These are phyloP conservation scores for Penicillium argentinense DNA, from an alignment of 495 filamentous ascomycete species.

Conservation along the genomic window DNA sequence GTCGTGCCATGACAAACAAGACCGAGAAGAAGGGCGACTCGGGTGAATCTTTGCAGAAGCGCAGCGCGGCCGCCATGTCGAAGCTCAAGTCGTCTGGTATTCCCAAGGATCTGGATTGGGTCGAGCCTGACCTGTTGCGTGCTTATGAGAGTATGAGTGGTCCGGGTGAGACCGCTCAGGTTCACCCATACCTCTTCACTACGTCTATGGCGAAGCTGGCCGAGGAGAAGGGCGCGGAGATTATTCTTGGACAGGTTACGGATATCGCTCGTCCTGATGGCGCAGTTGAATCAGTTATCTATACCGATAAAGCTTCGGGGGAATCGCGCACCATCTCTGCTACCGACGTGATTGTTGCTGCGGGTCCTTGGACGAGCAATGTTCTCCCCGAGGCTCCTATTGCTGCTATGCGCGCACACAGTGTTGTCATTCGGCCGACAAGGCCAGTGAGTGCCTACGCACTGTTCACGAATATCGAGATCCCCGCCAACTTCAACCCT, in stretches of 20 bases:
- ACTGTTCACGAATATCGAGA: constrained; percentile 84
- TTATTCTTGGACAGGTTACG: constrained; percentile 66
- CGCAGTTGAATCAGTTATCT: constrained; percentile 68
- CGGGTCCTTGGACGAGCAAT: constrained; percentile 84
- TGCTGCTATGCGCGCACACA: constrained; percentile 80
- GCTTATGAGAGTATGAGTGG: constrained; percentile 83
- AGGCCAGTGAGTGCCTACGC: constrained; percentile 81
- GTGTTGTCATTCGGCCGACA: constrained; percentile 75
- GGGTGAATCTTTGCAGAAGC: constrained; percentile 69
- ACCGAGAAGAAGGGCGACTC: constrained; percentile 27
- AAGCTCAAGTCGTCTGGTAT: constrained; percentile 62
- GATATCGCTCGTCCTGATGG: constrained; percentile 56
- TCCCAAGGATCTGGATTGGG: constrained; percentile 85
- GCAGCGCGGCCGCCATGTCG: constrained; percentile 58
- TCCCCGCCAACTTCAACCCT: constrained; percentile 60
- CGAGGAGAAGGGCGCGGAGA: constrained; percentile 67
- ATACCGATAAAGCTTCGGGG: constrained; percentile 63
- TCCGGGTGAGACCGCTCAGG: constrained; percentile 81
- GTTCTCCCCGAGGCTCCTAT: constrained; percentile 78
- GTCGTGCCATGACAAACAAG: constrained; percentile 41
- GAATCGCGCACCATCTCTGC: constrained; percentile 62
- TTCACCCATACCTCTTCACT: constrained; percentile 92
- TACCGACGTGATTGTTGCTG: constrained; percentile 79
- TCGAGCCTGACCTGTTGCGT: constrained; percentile 62
- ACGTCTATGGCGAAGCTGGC: constrained; percentile 82